A percentile compares a stretch with the other conserved stretches of the same genome.
phyloP scores from a whole-genome alignment of 2,329 filamentous ascomycete genomes.

The Venturia nashicola region DNA sequence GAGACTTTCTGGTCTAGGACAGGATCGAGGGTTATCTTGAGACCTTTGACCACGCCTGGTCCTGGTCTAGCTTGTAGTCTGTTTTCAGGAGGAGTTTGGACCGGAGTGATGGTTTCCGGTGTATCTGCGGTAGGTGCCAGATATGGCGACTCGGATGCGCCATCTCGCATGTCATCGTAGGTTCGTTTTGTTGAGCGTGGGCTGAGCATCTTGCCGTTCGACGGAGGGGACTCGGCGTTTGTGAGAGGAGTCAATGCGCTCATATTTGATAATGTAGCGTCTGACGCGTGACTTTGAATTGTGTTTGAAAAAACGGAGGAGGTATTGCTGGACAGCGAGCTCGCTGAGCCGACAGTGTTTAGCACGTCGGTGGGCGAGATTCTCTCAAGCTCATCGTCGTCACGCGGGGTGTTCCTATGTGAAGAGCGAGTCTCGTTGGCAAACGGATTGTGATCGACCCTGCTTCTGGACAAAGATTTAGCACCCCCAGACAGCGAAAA shows the following conservation, averaged over 20 bases:
- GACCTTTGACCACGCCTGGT: conserved; percentile 42
- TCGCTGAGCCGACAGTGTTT: conserved; percentile 59
- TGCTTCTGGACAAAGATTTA: background rate
- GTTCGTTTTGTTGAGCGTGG: conserved; percentile 33
- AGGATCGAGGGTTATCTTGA: conserved; percentile 50
- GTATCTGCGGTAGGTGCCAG: conserved; percentile 20
- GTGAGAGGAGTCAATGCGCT: conserved; percentile 51
- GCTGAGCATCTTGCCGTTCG: conserved; percentile 43
- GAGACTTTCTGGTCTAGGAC: conserved; percentile 45
- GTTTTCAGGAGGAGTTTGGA: conserved; percentile 30
- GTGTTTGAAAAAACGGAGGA: conserved; percentile 56
- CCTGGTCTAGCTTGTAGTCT: conserved; percentile 36
- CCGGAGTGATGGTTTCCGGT: conserved; percentile 26
- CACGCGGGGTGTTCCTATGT: conserved; percentile 7
- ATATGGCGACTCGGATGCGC: conserved; percentile 18
- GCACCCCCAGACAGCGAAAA: background rate
- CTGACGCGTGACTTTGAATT: background rate
- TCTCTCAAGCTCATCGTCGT: conserved; percentile 44
- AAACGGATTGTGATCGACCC: background rate
- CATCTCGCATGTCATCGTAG: conserved; percentile 22
- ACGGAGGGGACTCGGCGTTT: conserved; percentile 52
- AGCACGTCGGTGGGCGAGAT: conserved; percentile 49
- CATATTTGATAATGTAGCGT: conserved; percentile 5
- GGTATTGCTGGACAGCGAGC: conserved; percentile 56
- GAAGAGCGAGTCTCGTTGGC: background rate